Base-by-base conservation (phyloP, 257 asterid species). In the Gardenia jasminoides region DNA sequence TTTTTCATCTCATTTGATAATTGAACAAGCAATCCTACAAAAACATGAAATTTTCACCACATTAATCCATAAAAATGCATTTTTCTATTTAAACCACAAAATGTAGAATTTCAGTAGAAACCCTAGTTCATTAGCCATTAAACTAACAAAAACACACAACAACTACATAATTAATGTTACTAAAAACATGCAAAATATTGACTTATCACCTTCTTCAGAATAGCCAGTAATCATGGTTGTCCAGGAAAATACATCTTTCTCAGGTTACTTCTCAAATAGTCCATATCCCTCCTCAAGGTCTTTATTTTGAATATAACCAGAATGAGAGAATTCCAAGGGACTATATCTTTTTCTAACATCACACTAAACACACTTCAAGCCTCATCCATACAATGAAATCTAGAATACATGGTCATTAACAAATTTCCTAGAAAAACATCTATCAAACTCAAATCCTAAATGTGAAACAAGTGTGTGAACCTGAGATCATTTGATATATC, bases 191-290 rank as follows among this genome's bases (percentile, higher is more conserved):
- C n/a, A n/a, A n/a, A n/a, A n/a, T n/a, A n/a, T n/a, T n/a, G n/a
- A n/a, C n/a, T n/a, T n/a, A n/a, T n/a, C n/a, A n/a, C 95, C 96
- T 78, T 82, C 81, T 73, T 62, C 88, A 84, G 90, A 86, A 80
- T 83, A 92, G 56, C 97, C 97, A 1, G 85, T 87, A 36, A 94
- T 87, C 78, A 92, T 81, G 30, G 90, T 89, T 16, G 97, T 92
- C 97, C 97, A 92, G 7, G 97, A 83, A 79, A 91, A 85, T 5
- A 87, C 87, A 80, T 94, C 98, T 73, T 92, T 94, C 75, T 41
- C 75, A 20, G 87, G 89, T 76, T 88, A 88, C 78, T 68, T 88
- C 86, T 89, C 85, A 65, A 94, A 93, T 64, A 91, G 79, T 74
- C 79, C 87, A 76, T 81, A 79, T n/a, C 97, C 98, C 89, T 88